Conservation (phyloP, 2,329 filamentous ascomycete genomes). For the Fusarium avenaceum region DNA sequence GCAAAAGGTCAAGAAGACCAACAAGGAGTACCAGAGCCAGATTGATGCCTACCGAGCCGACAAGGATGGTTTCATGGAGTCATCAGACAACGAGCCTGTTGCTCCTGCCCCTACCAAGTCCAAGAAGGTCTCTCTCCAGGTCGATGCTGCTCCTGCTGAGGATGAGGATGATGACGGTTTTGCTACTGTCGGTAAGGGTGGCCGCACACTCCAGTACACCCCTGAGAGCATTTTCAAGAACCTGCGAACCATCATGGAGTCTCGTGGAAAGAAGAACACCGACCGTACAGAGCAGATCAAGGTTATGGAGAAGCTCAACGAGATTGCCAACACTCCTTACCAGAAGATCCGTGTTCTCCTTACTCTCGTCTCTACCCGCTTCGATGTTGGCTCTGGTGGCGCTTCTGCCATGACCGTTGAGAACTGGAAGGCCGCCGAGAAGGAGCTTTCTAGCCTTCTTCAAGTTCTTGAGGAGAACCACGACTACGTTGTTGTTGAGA, state of each 20-base stretch:
- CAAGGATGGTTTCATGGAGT: conserved; percentile 89
- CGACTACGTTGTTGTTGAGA: conserved; percentile 88
- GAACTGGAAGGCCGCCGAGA: conserved; percentile 95
- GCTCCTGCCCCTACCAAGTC: conserved; percentile 65
- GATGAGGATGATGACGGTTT: conserved; percentile 88
- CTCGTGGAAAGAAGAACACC: conserved; percentile 98
- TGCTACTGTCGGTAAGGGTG: conserved; percentile 87
- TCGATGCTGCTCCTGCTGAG: conserved; percentile 61
- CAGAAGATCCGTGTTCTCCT: conserved; percentile 93
- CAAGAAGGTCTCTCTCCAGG: conserved; percentile 57
- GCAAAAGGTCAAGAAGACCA: conserved; percentile 98
- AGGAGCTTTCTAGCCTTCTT: conserved; percentile 84
- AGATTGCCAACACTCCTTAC: conserved; percentile 91
- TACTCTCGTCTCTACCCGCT: conserved; percentile 91
- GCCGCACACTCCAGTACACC: conserved; percentile 90
- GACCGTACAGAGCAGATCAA: conserved; percentile 95
- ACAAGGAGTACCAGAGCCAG: conserved; percentile 91
- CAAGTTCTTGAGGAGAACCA: conserved; percentile 82
- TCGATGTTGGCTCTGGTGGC: conserved; percentile 87
- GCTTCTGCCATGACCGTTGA: conserved; percentile 89
- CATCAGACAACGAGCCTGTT: conserved; percentile 77
- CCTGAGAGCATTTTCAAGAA: conserved; percentile 99
- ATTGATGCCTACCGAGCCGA: conserved; percentile 89
- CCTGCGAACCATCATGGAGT: conserved; percentile 91
- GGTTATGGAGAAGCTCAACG: conserved; percentile 95